A percentile compares a stretch with the other conserved stretches of the same genome.
Conservation (phyloP, 176 grass and related monocot species). For the Pontederia paniculata region DNA sequence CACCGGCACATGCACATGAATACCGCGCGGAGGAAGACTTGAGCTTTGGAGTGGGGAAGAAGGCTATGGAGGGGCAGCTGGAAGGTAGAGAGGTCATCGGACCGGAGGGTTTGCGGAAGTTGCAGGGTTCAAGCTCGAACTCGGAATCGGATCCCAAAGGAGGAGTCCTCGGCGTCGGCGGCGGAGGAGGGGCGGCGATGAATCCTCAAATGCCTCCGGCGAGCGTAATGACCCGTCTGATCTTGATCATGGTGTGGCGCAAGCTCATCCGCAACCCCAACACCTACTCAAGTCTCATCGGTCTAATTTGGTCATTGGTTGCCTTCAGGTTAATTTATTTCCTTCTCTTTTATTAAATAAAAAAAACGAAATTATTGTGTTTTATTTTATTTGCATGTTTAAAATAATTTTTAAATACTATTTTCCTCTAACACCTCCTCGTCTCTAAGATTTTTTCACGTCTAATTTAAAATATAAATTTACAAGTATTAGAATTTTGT, state of each 20-base stretch:
- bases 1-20: constrained; percentile 23
- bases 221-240: constrained; percentile 72
- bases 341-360: too few species aligned
- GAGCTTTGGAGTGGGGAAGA: constrained; percentile 28
- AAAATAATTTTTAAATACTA: too few species aligned
- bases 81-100: constrained; percentile 3
- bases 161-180: not conserved
- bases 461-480: too few species aligned
- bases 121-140: too few species aligned
- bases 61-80: constrained; percentile 18
- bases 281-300: constrained; percentile 90
- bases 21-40: constrained; percentile 32
- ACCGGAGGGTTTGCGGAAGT: constrained; percentile 40
- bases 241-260: constrained; percentile 96
- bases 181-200: constrained; percentile 1
- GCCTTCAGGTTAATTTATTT: constrained; percentile 46
- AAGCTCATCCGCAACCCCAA: constrained; percentile 94
- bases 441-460: too few species aligned
- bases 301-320: constrained; percentile 71
- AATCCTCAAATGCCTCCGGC: constrained; percentile 62
- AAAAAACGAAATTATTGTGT: too few species aligned
- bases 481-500: too few species aligned
- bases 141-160: constrained; percentile 35
- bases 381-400: too few species aligned
- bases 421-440: too few species aligned